A percentile compares a stretch with the other conserved stretches of the same genome.
Evolutionary conservation across 257 asterid species (phyloP).

Genomic region (Solanum etuberosum): DNA sequence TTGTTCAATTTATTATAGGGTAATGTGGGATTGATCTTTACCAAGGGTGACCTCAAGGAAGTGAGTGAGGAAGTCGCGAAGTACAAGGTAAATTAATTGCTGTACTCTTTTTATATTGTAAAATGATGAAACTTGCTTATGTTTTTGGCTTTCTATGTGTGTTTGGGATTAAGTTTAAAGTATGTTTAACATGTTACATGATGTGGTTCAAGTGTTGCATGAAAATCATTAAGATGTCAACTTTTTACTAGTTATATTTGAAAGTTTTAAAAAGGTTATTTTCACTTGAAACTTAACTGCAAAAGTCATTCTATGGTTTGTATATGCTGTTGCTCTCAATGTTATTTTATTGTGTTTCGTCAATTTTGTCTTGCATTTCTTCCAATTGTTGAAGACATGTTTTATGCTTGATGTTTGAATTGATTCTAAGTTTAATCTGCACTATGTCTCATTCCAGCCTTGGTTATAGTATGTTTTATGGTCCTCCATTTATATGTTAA

Average conservation of each 20-base stretch:
- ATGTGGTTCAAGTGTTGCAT: neutral
- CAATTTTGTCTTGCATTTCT: neutral
- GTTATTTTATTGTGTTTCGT: neutral
- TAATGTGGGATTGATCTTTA: slow-evolving; percentile 87
- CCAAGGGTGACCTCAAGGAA: slow-evolving; percentile 97
- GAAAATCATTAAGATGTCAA: neutral
- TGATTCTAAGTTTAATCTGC: neutral
- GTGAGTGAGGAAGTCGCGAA: slow-evolving; percentile 92
- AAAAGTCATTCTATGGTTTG: neutral
- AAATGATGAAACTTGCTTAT: neutral
- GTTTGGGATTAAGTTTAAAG: neutral
- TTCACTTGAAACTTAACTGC: neutral
- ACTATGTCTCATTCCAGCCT: neutral
- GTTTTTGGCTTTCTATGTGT: neutral
- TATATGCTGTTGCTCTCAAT: neutral
- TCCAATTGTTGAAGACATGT: neutral
- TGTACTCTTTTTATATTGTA: neutral
- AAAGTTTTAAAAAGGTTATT: neutral
- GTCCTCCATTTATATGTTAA: neutral
- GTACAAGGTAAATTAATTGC: slow-evolving; percentile 46
- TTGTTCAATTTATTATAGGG: slow-evolving; percentile 31
- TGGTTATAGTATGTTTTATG: neutral
- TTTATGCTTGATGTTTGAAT: neutral
- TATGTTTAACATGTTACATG: neutral
- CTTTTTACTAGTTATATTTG: neutral